Base-by-base conservation (phyloP, 1,284 basidiomycete genomes). In the Austroboletus niveus region DNA sequence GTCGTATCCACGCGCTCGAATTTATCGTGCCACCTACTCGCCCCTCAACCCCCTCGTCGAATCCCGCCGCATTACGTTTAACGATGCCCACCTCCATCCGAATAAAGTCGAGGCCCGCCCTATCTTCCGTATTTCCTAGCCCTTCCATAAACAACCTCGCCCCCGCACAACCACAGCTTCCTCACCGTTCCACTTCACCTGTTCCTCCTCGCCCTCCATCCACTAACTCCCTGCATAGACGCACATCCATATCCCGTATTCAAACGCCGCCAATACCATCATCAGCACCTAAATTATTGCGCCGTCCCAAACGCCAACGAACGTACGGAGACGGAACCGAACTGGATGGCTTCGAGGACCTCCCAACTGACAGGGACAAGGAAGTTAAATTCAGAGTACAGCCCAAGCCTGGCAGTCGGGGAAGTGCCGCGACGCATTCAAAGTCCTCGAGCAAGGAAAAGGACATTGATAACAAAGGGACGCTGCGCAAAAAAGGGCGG, bases 261-360 rank as follows among this genome's bases (percentile, higher is more conserved):
- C 68, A 70, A 49, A 69, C 67, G 38, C 66, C 64, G 52, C 60
- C 52, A 47, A 60, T 57, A 52, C 60, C 74, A 49, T 54, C 75
- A 14, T 68, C 74, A 8, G 79, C 79, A n/a, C 79, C 83, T 6
- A 88, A 84, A 66, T 68, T 92, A 12, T 72, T 94, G 47, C 83
- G 85, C 51, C 77, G 84, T 60, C 89, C 92, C 3, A 89, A 88
- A 64, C 81, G 85, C 45, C 74, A 75, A 52, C 78, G 83, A 52
- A 77, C 80, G 15, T 98, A 90, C 67, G 94, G 94, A 3, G 93
- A 97, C 67, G 95, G 95, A 7, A 93, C 91, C 8, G 95, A 98
- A 71, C 75, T 98, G 44, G 95, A 98, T 62, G 85, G 70, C 1
- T 84, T 98, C 57, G 94, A 96, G 35, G 95, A 98, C 69, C 77